These are phyloP conservation scores for Calonectria pteridis DNA, from an alignment of 2,329 filamentous ascomycete species.

Conservation along the genomic window DNA sequence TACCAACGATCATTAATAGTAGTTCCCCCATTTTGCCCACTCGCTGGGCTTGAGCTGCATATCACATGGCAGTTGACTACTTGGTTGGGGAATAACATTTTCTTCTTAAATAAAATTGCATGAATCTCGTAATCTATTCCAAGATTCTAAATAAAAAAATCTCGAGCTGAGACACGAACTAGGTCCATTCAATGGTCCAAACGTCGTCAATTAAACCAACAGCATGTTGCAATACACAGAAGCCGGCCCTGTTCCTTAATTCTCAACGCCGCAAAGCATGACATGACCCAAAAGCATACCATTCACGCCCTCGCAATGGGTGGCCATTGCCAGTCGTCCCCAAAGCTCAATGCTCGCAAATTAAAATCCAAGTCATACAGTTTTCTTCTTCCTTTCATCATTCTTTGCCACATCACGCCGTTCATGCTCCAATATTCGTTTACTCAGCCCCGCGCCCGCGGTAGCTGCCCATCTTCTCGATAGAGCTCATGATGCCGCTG, in stretches of 20 bases:
- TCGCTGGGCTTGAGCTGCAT: background rate
- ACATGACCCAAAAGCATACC: slow-evolving; percentile 23
- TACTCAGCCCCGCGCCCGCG: slow-evolving; percentile 55
- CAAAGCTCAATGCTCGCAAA: slow-evolving; percentile 35
- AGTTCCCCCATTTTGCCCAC: background rate
- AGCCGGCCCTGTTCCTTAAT: slow-evolving; percentile 5
- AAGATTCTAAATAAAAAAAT: background rate
- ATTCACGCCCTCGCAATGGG: slow-evolving; percentile 30
- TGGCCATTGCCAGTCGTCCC: slow-evolving; percentile 17
- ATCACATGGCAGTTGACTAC: background rate
- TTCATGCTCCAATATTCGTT: slow-evolving; percentile 5
- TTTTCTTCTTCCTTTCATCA: slow-evolving; percentile 40
- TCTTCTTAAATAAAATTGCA: background rate
- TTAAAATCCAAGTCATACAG: slow-evolving; percentile 40
- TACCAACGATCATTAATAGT: slow-evolving; percentile 2
- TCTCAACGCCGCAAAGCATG: slow-evolving; percentile 23
- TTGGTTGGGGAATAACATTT: background rate
- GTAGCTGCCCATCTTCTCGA: slow-evolving; percentile 86
- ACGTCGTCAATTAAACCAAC: slow-evolving; percentile 23
- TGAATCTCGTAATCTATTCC: background rate
- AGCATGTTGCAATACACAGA: slow-evolving; percentile 17
- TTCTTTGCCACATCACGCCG: slow-evolving; percentile 32
- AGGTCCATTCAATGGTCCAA: slow-evolving; percentile 9
- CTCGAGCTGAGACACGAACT: background rate
- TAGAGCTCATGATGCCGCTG: slow-evolving; percentile 85